These are phyloP conservation scores for Camellia lanceoleosa DNA, from an alignment of 148 eudicot genomes.

Conservation along the genomic window DNA sequence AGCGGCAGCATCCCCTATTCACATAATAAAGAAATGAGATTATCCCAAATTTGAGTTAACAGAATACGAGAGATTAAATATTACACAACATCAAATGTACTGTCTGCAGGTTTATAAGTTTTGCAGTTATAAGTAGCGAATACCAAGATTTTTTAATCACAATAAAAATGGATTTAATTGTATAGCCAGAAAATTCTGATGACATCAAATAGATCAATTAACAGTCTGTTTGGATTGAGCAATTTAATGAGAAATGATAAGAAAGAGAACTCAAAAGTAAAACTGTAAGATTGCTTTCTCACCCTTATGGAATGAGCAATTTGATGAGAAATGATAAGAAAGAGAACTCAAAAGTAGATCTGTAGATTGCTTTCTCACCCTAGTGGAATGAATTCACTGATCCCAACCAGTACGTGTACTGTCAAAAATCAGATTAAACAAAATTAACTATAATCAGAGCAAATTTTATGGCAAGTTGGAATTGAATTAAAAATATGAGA, in stretches of 20 bases:
- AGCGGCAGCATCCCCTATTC: conserved; percentile 29
- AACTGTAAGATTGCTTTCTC: conserved; percentile 17
- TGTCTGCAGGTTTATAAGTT: no score
- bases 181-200: no score
- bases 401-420: conserved; percentile 40
- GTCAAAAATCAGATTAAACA: not conserved
- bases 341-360: not conserved
- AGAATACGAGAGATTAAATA: not conserved
- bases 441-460: not conserved
- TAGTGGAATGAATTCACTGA: conserved; percentile 37
- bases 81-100: not conserved
- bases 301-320: conserved; percentile 37
- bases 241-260: no score
- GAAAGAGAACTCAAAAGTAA: no score
- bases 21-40: not conserved
- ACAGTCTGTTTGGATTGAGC: no score
- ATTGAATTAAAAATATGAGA: not conserved
- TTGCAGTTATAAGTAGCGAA: no score
- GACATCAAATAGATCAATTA: no score
- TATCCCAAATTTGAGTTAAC: not conserved
- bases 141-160: not conserved
- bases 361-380: conserved; percentile 32
- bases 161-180: no score
- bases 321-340: no score
- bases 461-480: not conserved